Evolutionary conservation across 2,329 filamentous ascomycete species (phyloP), one percentile per base, ranked within the genome.

Genomic region (Pleomassaria siparia): DNA sequence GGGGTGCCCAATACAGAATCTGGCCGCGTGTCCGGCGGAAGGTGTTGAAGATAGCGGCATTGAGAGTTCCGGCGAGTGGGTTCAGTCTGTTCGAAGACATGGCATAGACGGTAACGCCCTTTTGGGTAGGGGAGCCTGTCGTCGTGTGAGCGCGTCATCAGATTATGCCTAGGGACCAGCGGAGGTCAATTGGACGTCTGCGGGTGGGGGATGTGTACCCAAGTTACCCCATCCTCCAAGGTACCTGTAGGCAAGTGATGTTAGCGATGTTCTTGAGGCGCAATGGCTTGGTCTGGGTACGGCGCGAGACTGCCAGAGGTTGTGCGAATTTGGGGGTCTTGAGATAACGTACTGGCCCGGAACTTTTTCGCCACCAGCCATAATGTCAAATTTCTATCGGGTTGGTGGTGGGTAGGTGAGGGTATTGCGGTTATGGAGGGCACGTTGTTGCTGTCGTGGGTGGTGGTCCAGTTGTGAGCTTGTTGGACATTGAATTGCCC

Each of bases 21-120:
- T 96, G 91, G 58, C 79, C 72, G 70, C 85, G 85, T 76, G 88
- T 88, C 64, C 92, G 86, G 74, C 92, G 87, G 83, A 87, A 95
- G 63, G 83, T 86, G 83, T 96, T 96, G 85, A 96, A 96, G 78
- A 96, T 75, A 66, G 91, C 91, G 56, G 85, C 86, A 73, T 94
- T 77, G 55, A 79, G 72, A 44, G 85, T 77, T 64, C 89, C 89
- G 55, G 89, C 89, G 56, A 94, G 79, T 55, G 89, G 87, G 69
- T 87, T 85, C 78, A 95, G 91, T 72, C 87, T 86, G 82, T 96
- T 96, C 60, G 86, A 75, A 59, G 88, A 85, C 59, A 96, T 71
- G 60, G 85, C 81, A 76, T 91, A 96, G 67, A 77, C 76, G 44
- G 77, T 75, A 53, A 85, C 75, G 59, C 81, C 80, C 65, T 80